Conservation (phyloP, 2,329 filamentous ascomycete genomes). For the Microsporum ferrugineum region DNA sequence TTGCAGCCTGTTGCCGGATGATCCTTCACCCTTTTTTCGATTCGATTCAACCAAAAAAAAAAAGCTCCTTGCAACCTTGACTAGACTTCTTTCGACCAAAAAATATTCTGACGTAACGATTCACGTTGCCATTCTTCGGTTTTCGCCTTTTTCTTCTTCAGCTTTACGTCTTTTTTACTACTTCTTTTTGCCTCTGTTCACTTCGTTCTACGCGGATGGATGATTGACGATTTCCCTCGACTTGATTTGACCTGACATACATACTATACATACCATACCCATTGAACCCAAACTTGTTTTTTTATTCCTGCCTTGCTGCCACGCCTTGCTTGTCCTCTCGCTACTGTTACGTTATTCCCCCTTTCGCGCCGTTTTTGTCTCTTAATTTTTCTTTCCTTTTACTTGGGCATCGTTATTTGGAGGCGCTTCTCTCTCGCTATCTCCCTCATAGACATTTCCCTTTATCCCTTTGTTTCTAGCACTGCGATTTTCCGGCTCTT, state of each 20-base stretch:
- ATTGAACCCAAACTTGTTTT: not conserved
- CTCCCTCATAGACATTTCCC: slow-evolving; percentile 10
- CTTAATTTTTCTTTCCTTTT: slow-evolving; percentile 14
- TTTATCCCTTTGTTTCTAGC: slow-evolving; percentile 5
- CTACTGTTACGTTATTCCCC: slow-evolving; percentile 6
- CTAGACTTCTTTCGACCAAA: not conserved
- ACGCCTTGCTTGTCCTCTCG: not conserved
- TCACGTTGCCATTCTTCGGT: not conserved
- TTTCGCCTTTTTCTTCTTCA: not conserved
- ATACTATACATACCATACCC: not conserved
- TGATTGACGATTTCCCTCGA: slow-evolving; percentile 7
- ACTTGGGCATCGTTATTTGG: slow-evolving; percentile 18
- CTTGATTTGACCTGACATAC: not conserved
- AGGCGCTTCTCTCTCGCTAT: slow-evolving; percentile 11
- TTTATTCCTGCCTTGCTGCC: slow-evolving; percentile 15
- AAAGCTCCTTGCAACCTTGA: not conserved
- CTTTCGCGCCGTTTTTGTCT: slow-evolving; percentile 18
- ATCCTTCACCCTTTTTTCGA: slow-evolving; percentile 13
- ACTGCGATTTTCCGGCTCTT: not conserved
- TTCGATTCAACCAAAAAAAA: not conserved
- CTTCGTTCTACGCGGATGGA: slow-evolving; percentile 9
- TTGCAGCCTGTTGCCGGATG: slow-evolving; percentile 26
- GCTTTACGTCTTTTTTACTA: not conserved
- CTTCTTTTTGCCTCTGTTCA: slow-evolving; percentile 16
- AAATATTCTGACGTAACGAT: not conserved